Conservation (phyloP, 1,139 yeast species). For the Waltiozyma solani region DNA sequence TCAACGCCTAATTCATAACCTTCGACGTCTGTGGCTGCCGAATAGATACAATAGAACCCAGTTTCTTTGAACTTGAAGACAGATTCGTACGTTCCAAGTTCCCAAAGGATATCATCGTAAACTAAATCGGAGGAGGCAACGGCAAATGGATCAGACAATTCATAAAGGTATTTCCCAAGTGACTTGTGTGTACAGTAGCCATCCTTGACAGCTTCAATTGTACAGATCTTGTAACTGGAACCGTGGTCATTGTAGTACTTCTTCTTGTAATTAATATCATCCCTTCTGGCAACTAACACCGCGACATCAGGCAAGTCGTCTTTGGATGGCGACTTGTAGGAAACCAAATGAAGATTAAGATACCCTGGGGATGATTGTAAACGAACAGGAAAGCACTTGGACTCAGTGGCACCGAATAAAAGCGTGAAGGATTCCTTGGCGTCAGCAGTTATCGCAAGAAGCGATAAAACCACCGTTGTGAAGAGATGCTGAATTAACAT, state of each 20-base stretch:
- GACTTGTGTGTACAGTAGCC: not conserved
- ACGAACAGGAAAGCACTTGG: not conserved
- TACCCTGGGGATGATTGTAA: not conserved
- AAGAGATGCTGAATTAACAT: not conserved
- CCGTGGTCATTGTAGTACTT: not conserved
- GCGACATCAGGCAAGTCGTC: not conserved
- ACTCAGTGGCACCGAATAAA: not conserved
- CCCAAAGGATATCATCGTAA: not conserved
- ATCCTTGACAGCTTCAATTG: not conserved
- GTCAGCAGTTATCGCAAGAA: not conserved
- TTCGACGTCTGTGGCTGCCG: not conserved
- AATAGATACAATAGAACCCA: not conserved
- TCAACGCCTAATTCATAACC: too few species aligned
- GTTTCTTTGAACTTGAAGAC: not conserved
- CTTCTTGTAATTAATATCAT: not conserved
- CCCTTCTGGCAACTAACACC: not conserved
- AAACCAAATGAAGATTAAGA: not conserved
- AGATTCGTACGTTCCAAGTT: not conserved
- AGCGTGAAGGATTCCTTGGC: not conserved
- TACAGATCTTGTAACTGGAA: not conserved
- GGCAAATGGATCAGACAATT: not conserved
- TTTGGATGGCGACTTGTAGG: not conserved
- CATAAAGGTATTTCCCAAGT: not conserved
- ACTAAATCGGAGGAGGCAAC: not conserved
- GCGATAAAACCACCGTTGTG: not conserved